Evolutionary conservation across 2,329 filamentous ascomycete genomes (phyloP).

Genomic region (Fusarium oligoseptatum): DNA sequence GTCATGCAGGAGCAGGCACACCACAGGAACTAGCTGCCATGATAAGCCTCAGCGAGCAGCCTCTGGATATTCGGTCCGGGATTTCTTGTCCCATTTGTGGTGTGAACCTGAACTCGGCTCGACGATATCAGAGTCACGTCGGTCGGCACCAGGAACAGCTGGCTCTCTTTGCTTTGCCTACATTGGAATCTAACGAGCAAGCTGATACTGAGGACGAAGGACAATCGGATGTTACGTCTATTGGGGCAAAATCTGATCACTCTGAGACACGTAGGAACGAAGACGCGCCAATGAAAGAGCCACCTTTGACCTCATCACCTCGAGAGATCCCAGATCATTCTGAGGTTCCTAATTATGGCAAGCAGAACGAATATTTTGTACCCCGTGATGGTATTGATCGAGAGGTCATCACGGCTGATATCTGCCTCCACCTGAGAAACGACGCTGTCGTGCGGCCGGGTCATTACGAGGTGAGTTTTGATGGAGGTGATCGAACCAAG

Average conservation of each 20-base stretch:
- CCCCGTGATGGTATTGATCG: not conserved
- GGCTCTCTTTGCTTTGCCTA: slow-evolving; percentile 1
- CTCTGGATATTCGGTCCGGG: not conserved
- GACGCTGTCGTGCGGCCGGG: not conserved
- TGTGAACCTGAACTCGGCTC: fast-evolving
- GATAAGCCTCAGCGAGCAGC: not conserved
- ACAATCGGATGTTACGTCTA: no score
- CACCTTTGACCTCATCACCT: no score
- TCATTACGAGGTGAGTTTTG: not conserved
- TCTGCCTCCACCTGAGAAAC: not conserved
- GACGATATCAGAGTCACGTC: not conserved
- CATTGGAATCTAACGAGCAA: no score
- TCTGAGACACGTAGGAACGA: no score
- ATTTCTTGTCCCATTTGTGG: not conserved
- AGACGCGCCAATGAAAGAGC: no score
- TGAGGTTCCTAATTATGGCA: no score
- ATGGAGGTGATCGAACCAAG: not conserved
- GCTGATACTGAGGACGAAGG: no score
- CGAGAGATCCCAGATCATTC: no score
- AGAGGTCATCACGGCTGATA: not conserved
- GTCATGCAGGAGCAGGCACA: fast-evolving
- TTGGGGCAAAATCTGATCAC: no score
- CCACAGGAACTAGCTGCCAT: not conserved
- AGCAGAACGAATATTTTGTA: not conserved
- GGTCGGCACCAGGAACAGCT: slow-evolving; percentile 15